phyloP scores from a whole-genome alignment of 2,329 filamentous ascomycete genomes.

The Trichoderma asperellum region DNA sequence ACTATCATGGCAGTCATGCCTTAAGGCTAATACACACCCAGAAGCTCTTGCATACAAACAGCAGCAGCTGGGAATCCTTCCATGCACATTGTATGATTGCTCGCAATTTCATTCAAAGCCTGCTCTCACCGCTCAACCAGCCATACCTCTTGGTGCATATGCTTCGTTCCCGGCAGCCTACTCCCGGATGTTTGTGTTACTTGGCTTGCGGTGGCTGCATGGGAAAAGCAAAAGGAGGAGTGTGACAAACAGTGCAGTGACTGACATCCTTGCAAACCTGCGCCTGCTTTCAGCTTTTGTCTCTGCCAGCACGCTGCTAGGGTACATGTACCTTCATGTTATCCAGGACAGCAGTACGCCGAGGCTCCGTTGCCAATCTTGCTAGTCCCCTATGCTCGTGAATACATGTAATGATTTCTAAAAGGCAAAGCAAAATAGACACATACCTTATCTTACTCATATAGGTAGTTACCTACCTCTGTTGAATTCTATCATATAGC shows the following conservation, averaged over 20 bases:
- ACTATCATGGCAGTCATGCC: not conserved
- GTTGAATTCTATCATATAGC: no score
- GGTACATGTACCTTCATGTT: not conserved
- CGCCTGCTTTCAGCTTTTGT: not conserved
- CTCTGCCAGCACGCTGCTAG: not conserved
- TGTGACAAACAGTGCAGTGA: constrained; percentile 2
- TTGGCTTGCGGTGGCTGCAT: constrained; percentile 11
- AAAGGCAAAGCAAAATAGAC: not conserved
- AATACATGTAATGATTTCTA: not conserved
- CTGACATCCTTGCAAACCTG: constrained; percentile 2
- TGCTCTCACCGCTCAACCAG: constrained; percentile 9
- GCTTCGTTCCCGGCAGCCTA: not conserved
- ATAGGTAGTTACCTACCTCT: no score
- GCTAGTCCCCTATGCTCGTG: not conserved
- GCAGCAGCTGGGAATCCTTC: not conserved
- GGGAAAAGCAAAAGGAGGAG: not conserved
- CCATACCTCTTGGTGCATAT: not conserved
- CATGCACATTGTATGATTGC: not conserved
- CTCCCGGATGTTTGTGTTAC: constrained; percentile 5
- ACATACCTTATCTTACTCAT: no score
- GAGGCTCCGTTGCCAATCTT: not conserved
- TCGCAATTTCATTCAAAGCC: not conserved
- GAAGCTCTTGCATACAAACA: not conserved
- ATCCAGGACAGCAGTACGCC: not conserved
- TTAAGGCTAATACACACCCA: not conserved